Conservation (phyloP, 116 monocot genomes). For the Trichopus zeylanicus region DNA sequence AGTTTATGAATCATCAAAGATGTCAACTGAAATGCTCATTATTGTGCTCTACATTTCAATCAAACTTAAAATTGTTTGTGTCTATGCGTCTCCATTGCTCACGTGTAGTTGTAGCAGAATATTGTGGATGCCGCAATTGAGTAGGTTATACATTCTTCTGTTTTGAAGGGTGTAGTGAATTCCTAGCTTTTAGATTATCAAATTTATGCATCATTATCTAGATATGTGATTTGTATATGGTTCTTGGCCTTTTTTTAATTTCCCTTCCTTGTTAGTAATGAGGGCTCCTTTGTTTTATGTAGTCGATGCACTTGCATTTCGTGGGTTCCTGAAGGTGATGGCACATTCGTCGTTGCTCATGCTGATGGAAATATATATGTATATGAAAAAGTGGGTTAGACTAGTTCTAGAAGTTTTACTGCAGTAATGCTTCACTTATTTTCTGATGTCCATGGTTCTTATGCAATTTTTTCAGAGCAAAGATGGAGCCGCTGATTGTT, state of each 20-base stretch:
- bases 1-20: no score
- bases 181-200: background rate
- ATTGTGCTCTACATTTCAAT: no score
- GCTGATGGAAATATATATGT: slow-evolving; percentile 95
- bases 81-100: no score
- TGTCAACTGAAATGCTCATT: no score
- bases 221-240: background rate
- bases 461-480: slow-evolving; percentile 56
- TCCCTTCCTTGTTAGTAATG: background rate
- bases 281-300: slow-evolving; percentile 1
- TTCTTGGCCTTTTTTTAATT: background rate
- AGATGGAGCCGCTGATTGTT: slow-evolving; percentile 75
- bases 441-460: no score
- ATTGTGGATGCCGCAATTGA: no score
- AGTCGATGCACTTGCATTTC: slow-evolving; percentile 81
- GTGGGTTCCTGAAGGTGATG: slow-evolving; percentile 82
- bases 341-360: slow-evolving; percentile 75
- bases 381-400: slow-evolving; percentile 71
- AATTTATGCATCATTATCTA: background rate
- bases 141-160: no score
- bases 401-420: background rate
- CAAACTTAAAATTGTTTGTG: no score
- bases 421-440: no score
- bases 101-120: no score
- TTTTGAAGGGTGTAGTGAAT: no score